Evolutionary conservation across 176 grass and related monocot genomes (phyloP), one percentile per base, ranked within the genome.

Genomic region (Saccharum spontaneum): DNA sequence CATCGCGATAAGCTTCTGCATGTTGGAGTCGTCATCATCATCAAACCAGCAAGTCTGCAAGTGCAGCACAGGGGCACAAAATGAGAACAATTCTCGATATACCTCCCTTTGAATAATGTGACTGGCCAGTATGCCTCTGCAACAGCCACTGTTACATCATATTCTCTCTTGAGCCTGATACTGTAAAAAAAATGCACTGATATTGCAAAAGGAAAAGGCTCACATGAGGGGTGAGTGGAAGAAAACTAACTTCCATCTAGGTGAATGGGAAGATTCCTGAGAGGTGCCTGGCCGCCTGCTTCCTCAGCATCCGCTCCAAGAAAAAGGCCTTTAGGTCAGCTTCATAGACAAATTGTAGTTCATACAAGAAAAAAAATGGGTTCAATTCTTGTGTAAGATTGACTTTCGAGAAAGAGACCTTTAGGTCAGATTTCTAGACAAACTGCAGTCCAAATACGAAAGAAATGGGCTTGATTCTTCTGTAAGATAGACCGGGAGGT

Each of bases 11-110:
- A 55, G 83, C 4, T 38, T 57, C 64, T 85, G 83, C 64, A 71
- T 85, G 72, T 69, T 77, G 31, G 71, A 52, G 28, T 28, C n/a
- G 61, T 85, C 73, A 57, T 85, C 83, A 76, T 85, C 73, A 57
- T 85, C 83, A 77, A 69, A 85, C 44, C 83, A 40, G 43, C 28
- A 45, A 73, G 10, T 24, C 83, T 40, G 43, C 28, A 45, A 73
- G 10, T 24, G 6, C 8, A 83, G 3, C 11, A 55, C 54, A 57
- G 18, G 23, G 15, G 3, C 13, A 20, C 28, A 76, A 66, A 79
- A 66, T 31, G n/a, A 10, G 39, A 33, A 46, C 43, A n/a, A n/a
- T n/a, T n/a, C n/a, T n/a, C n/a, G n/a, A n/a, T n/a, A n/a, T 73
- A 30, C 70, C 43, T 46, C 23, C 17, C 5, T 36, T 36, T 55